Base-by-base conservation (phyloP, 768 basidiomycete species). In the Rhizopogon vinicolor region DNA sequence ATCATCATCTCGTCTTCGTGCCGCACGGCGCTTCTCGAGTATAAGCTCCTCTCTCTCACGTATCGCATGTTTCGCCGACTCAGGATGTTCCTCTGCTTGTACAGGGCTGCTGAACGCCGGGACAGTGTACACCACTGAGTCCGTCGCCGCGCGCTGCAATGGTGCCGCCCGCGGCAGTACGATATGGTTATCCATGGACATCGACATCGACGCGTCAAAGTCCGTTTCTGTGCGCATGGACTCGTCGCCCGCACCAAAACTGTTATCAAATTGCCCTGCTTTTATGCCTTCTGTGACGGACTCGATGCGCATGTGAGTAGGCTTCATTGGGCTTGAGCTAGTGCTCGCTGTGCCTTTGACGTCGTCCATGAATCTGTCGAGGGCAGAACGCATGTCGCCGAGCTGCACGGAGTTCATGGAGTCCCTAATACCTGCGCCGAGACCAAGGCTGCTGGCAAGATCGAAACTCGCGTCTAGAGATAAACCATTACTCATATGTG, bases 311-410 rank as follows among this genome's bases (percentile, higher is more conserved):
- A 66, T 56, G 13, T 62, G 66, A 7, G 53, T 58, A 22, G 54
- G 35, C 37, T 55, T 52, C 59, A 59, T 64, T 63, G 58, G 70
- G 69, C 57, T 62, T 19, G 68, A 16, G 19, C 58, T 56, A 4
- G 63, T 42, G 28, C 59, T 68, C 9, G 48, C 35, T 5, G 48
- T 49, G 7, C 63, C 68, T 54, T 70, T 66, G 18, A 87, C 85
- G 53, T 87, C 83, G 58, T 87, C 84, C 82, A 89, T 86, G 31
- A 89, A 73, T 43, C 85, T 73, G 63, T 89, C 87, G 31, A 89
- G 74, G 6, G 87, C 87, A 57, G 84, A 86, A 57, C 82, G 81
- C 80, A 87, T 87, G 45, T 87, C 87, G 58, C 81, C 78, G 28
- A 85, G 82, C 60, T 83, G 79, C 28, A 83, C 75, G 44, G 78